Conservation (phyloP, 106 monocot genomes). For the Triglochin maritima region DNA sequence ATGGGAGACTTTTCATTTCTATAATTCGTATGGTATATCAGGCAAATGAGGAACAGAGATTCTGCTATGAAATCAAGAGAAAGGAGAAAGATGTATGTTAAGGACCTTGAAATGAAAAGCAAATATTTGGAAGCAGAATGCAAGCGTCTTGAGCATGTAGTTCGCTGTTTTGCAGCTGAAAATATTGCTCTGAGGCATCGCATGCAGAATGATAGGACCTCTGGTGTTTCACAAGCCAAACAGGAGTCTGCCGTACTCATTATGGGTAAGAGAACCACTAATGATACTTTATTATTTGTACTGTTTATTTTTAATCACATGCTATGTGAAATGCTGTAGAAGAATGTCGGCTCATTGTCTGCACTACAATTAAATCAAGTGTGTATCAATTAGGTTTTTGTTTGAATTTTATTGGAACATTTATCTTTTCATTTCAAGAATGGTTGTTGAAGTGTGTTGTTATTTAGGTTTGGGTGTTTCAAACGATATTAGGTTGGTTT, state of each 20-base stretch:
- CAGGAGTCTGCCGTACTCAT: slow-evolving; percentile 99
- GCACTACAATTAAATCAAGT: neutral
- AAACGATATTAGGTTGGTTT: too few species aligned
- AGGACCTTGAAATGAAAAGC: slow-evolving; percentile 77
- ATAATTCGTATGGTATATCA: slow-evolving; percentile 11
- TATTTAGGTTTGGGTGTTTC: too few species aligned
- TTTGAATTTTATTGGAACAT: neutral
- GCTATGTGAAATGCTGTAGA: too few species aligned
- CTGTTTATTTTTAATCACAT: neutral
- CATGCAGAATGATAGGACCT: slow-evolving; percentile 35
- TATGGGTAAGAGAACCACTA: slow-evolving; percentile 48
- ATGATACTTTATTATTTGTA: neutral
- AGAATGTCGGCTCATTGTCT: neutral
- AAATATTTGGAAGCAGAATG: slow-evolving; percentile 70
- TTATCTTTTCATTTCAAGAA: neutral
- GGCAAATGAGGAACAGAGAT: slow-evolving; percentile 87
- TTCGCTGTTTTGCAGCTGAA: slow-evolving; percentile 58
- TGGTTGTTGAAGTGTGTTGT: too few species aligned
- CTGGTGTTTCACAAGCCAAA: slow-evolving; percentile 45
- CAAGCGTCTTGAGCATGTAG: slow-evolving; percentile 52
- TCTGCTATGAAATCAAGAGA: slow-evolving; percentile 97
- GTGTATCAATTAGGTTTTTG: neutral
- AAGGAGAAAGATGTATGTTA: slow-evolving; percentile 77
- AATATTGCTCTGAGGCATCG: slow-evolving; percentile 57
- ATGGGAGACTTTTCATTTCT: neutral